Evolutionary conservation across 768 basidiomycete genomes (phyloP).

Genomic region (Rhodosporidiobolus odoratus): DNA sequence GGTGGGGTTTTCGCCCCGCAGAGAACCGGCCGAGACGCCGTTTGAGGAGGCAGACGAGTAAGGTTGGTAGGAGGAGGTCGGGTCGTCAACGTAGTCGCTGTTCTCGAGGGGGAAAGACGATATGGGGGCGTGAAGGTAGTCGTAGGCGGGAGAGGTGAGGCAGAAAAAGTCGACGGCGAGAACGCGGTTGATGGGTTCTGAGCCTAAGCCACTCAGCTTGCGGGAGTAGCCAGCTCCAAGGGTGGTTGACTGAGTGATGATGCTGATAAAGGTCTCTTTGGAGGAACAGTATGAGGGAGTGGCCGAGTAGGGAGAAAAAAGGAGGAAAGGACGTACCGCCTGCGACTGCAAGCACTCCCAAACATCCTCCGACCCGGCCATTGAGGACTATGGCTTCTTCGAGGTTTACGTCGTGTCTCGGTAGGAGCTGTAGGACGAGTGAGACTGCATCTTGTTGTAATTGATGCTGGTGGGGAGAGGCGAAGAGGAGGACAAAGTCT

Average conservation of each 20-base stretch:
- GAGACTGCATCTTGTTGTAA: background rate
- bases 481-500: conserved; percentile 25
- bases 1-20: conserved; percentile 44
- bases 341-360: conserved; percentile 28
- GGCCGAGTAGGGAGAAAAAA: background rate
- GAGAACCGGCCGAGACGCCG: conserved; percentile 45
- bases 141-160: conserved; percentile 76
- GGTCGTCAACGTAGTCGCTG: conserved; percentile 11
- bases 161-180: conserved; percentile 86
- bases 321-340: conserved; percentile 14
- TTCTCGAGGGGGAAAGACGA: background rate
- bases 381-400: conserved; percentile 59
- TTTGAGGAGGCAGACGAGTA: conserved; percentile 48
- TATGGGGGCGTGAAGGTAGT: conserved; percentile 57
- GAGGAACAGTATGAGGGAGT: background rate
- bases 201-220: conserved; percentile 57
- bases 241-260: conserved; percentile 69
- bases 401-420: conserved; percentile 66
- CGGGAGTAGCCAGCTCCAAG: conserved; percentile 44
- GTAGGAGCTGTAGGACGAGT: conserved; percentile 73
- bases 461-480: background rate
- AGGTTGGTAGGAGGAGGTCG: background rate
- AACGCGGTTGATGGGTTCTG: conserved; percentile 68
- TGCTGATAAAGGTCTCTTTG: conserved; percentile 75
- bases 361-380: conserved; percentile 11